A percentile compares a stretch with the other conserved stretches of the same genome.
Evolutionary conservation across 225 moss, liverwort and hornwort genomes (phyloP).

Genomic region (Bryoerythrophyllum caledonicum): DNA sequence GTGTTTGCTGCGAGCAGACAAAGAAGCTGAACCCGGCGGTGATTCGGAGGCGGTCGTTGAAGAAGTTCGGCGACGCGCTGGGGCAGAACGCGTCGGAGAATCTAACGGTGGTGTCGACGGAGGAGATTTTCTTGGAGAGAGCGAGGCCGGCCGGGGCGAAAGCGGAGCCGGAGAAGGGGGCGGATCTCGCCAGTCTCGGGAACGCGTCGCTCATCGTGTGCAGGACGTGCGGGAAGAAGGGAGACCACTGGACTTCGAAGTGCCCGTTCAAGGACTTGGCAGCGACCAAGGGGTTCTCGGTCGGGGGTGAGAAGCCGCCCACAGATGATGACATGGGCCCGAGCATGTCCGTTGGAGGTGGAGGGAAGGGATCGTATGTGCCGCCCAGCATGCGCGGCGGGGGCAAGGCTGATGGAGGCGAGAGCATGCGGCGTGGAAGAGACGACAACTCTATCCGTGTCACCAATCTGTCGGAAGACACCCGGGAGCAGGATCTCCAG

Average conservation of each 20-base stretch:
- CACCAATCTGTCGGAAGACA: conserved; percentile 87
- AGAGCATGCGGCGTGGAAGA: conserved; percentile 92
- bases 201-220: conserved; percentile 61
- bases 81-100: conserved; percentile 67
- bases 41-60: conserved; percentile 50
- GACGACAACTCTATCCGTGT: conserved; percentile 95
- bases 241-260: conserved; percentile 70
- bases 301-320: conserved; percentile 55
- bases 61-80: conserved; percentile 63
- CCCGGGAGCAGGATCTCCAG: conserved; percentile 94
- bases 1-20: conserved; percentile 29
- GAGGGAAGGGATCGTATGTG: conserved; percentile 83
- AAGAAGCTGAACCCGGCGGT: conserved; percentile 62
- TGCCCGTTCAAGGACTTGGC: conserved; percentile 64
- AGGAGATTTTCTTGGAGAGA: conserved; percentile 65
- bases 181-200: conserved; percentile 53
- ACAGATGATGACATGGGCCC: conserved; percentile 64
- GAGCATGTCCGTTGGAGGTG: conserved; percentile 37
- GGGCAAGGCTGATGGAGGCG: conserved; percentile 69
- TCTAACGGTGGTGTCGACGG: conserved; percentile 54
- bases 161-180: conserved; percentile 53
- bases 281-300: conserved; percentile 39
- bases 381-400: conserved; percentile 85
- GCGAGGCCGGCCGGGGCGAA: conserved; percentile 53
- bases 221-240: conserved; percentile 68